phyloP scores from a whole-genome alignment of 139 green algal species.

The Ettlia oleoabundans region DNA sequence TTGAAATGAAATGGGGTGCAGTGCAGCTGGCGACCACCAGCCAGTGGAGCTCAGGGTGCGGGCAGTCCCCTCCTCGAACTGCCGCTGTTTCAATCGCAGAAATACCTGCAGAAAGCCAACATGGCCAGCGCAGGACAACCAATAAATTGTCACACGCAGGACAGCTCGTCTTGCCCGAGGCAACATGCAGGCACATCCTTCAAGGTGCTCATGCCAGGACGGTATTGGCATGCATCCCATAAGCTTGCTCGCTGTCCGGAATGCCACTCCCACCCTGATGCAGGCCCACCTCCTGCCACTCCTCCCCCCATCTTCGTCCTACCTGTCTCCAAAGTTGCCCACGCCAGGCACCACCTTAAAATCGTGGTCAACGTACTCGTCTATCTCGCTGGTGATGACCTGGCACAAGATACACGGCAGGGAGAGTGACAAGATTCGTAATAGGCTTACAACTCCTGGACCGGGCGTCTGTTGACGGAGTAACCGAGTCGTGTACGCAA shows the following conservation, averaged over 20 bases:
- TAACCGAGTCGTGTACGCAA: too few species aligned
- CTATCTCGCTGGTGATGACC: slow-evolving; percentile 96
- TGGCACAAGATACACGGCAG: slow-evolving; percentile 25
- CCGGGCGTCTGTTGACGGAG: too few species aligned
- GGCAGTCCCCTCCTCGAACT: too few species aligned
- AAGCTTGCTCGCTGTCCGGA: too few species aligned
- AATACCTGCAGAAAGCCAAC: not conserved
- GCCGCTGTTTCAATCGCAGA: slow-evolving; percentile 1
- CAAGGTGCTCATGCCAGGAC: not conserved
- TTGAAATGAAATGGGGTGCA: too few species aligned
- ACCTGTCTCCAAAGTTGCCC: slow-evolving; percentile 68
- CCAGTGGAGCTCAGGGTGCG: too few species aligned
- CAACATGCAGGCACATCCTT: not conserved
- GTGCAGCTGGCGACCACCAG: too few species aligned
- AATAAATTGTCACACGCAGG: not conserved
- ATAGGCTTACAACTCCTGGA: too few species aligned
- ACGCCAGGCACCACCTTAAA: slow-evolving; percentile 89
- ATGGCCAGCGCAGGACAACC: not conserved
- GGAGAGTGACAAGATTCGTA: not conserved
- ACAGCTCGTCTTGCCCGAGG: not conserved
- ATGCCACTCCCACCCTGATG: too few species aligned
- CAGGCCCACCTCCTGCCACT: too few species aligned
- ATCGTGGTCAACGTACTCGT: slow-evolving; percentile 78
- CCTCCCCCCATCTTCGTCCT: too few species aligned
- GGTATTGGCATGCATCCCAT: not conserved